Base-by-base conservation (phyloP, 1,139 yeast genomes). In the Taiozyma sp. region DNA sequence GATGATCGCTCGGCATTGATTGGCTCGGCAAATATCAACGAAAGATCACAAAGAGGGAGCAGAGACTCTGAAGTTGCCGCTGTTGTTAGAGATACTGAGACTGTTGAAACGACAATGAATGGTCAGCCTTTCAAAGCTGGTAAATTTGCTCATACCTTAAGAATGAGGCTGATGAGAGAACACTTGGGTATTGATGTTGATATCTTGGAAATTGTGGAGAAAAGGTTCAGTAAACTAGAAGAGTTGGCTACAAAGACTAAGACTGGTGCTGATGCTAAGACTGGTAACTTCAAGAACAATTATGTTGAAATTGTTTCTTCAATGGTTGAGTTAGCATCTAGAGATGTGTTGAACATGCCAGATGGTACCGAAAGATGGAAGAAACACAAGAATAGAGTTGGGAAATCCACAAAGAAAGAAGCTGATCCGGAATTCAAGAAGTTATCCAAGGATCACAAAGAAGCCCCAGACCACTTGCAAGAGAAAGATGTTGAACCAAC, bases 11-110 rank as follows among this genome's bases (percentile, higher is more conserved):
- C 85, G 44, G 97, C 96, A 4, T 87, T 93, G 48, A 92, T 93
- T 61, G 99, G 99, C 4, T 88, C 97, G 65, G 99, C 99, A 1
- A 93, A 93, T 65, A 89, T 93, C 57, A 93, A 93, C 64, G 99
- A 93, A 69, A 79, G 99, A 62, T 91, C 97, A 0, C 91, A 91
- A 90, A 76, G 96, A 59, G 99, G 99, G 24, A 76, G 79, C 24
- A 78, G 99, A 65, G 99, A 95, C 66, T 91, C 98, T 4, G 99
- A 95, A 65, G 84, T 93, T 49, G 97, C 97, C 3, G 90, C 93
- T 1, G 71, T 92, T 50, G 81, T 95, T 10, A 77, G 97, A 58
- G 99, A 95, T 65, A 81, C 86, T 9, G 91, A 87, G 57, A 80
- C 85, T 57, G 75, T 93, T 4, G 78, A 81, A 49, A 80, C 92